phyloP scores from a whole-genome alignment of 495 filamentous ascomycete species.

The Xylaria acuta region DNA sequence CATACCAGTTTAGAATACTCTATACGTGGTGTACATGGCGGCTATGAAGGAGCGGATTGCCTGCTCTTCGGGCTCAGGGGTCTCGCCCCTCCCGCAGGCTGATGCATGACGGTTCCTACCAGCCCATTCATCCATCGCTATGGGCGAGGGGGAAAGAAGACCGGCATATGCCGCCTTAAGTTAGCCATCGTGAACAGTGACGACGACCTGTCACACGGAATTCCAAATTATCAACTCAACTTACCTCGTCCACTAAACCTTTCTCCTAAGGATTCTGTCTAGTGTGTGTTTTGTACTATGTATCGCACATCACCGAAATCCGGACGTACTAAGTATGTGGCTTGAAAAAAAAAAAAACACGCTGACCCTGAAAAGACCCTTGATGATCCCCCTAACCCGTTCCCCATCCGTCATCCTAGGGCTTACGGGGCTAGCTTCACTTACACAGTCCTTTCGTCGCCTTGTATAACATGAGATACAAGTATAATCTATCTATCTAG shows the following conservation, averaged over 20 bases:
- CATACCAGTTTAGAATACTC: not conserved
- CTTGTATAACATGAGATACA: not conserved
- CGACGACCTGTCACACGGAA: not conserved
- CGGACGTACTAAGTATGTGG: not conserved
- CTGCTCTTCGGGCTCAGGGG: slow-evolving; percentile 12
- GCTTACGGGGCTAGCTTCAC: slow-evolving; percentile 12
- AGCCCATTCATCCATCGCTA: not conserved
- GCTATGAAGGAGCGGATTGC: slow-evolving; percentile 20
- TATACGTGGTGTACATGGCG: slow-evolving; percentile 12
- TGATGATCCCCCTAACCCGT: not conserved
- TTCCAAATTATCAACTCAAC: not conserved
- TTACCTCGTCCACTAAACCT: not conserved
- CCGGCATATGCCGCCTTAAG: not conserved
- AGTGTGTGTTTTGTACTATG: not conserved
- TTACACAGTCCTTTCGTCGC: not conserved
- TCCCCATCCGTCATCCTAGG: not conserved
- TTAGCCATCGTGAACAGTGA: not conserved
- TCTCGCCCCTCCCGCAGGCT: slow-evolving; percentile 14
- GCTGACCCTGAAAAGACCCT: slow-evolving; percentile 6
- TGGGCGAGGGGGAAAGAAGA: not conserved
- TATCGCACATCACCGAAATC: not conserved
- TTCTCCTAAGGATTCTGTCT: not conserved
- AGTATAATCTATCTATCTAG: not conserved
- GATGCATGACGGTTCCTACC: slow-evolving; percentile 20
- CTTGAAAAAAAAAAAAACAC: not conserved